A percentile compares a stretch with the other conserved stretches of the same genome.
Conservation (phyloP, 108 stramenopile species). For the Conticribra weissflogii region DNA sequence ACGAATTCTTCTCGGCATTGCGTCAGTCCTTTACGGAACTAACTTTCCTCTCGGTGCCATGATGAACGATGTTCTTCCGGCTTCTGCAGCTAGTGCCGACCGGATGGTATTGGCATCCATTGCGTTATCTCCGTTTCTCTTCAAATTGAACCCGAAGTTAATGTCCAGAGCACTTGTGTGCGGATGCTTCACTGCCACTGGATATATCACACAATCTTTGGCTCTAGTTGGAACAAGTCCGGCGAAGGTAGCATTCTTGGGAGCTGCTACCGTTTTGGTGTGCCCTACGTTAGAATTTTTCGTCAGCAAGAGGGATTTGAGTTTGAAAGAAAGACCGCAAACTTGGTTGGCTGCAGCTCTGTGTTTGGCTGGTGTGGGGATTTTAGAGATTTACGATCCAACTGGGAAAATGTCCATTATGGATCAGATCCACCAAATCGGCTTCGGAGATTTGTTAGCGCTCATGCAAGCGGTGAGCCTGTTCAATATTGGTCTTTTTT, state of each 20-base stretch:
- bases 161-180: conserved; percentile 38
- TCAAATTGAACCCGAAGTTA: conserved; percentile 46
- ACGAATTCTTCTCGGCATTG: conserved; percentile 47
- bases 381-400: conserved; percentile 55
- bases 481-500: too few species aligned
- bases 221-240: conserved; percentile 61
- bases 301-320: conserved; percentile 60
- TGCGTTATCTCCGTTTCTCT: conserved; percentile 66
- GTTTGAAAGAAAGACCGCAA: conserved; percentile 56
- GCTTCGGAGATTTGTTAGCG: conserved; percentile 56
- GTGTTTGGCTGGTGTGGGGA: conserved; percentile 64
- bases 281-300: conserved; percentile 58
- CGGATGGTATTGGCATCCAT: conserved; percentile 63
- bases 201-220: conserved; percentile 67
- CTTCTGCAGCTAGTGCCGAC: conserved; percentile 56
- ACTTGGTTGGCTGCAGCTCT: conserved; percentile 64
- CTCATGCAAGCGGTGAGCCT: conserved; percentile 59
- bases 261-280: conserved; percentile 61
- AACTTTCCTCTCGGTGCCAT: conserved; percentile 74
- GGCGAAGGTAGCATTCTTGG: conserved; percentile 65
- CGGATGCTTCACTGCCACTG: conserved; percentile 61
- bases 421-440: conserved; percentile 32
- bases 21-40: conserved; percentile 66
- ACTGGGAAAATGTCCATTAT: conserved; percentile 18
- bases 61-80: conserved; percentile 70